Percentiles rank a stretch among this genome's conserved stretches.
phyloP scores from a whole-genome alignment of 2,329 filamentous ascomycete genomes.

The Laburnicola sp. region DNA sequence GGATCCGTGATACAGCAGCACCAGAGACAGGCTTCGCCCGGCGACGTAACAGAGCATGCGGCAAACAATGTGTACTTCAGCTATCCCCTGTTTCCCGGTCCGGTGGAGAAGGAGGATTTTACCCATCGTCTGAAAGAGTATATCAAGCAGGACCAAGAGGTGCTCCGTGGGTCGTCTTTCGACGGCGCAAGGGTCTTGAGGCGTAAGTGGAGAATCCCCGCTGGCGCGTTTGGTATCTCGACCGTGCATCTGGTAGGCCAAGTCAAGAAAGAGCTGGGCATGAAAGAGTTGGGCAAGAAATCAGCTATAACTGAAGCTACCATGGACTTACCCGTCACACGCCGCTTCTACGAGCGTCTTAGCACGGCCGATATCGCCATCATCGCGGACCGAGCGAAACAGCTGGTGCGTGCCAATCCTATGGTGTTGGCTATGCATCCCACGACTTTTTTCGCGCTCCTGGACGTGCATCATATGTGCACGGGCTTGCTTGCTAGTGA shows the following conservation, averaged over 20 bases:
- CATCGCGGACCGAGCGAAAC: conserved; percentile 21
- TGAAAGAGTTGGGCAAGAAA: too few relatives aligned
- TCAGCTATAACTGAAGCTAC: neutral
- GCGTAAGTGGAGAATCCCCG: conserved; percentile 12
- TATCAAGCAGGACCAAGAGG: conserved; percentile 13
- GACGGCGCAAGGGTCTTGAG: conserved; percentile 11
- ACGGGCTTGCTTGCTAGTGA: conserved; percentile 30
- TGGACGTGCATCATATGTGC: conserved; percentile 22
- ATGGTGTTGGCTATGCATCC: conserved; percentile 16
- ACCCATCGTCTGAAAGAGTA: conserved; percentile 19
- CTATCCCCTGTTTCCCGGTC: conserved; percentile 25
- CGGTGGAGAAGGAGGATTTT: conserved; percentile 23
- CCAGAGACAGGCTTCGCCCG: neutral
- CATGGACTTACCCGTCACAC: neutral
- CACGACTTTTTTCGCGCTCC: conserved; percentile 12
- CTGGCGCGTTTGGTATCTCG: conserved; percentile 22
- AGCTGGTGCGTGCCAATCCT: conserved; percentile 20
- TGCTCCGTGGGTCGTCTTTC: conserved; percentile 4
- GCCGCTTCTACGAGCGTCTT: conserved; percentile 27
- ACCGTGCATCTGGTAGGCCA: conserved; percentile 1
- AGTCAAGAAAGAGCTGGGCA: neutral
- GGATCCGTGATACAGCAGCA: conserved; percentile 9
- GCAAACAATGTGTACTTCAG: conserved; percentile 12
- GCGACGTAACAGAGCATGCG: neutral
- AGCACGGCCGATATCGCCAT: conserved; percentile 16